Percentiles rank a stretch among this genome's conserved stretches.
Conservation (phyloP, 371 early-diverging fungal genomes). For the Mucor racemosus region DNA sequence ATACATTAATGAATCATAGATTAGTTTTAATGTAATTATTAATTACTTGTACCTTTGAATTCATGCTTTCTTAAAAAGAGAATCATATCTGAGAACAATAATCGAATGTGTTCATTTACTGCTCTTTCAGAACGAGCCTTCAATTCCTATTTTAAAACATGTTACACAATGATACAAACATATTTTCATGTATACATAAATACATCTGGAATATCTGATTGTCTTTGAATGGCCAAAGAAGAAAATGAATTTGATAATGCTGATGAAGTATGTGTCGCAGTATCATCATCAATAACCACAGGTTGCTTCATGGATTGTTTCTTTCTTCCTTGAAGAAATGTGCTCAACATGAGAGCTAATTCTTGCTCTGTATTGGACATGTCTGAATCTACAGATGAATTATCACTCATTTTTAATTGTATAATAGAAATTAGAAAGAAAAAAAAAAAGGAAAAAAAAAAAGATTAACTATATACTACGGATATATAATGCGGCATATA, state of each 20-base stretch:
- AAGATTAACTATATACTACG: too few species aligned
- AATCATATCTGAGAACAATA: constrained; percentile 16
- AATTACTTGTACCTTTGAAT: constrained; percentile 11
- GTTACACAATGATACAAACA: not conserved
- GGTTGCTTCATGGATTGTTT: not conserved
- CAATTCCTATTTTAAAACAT: not conserved
- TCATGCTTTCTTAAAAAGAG: constrained; percentile 10
- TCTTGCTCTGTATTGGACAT: constrained; percentile 3
- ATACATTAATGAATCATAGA: not conserved
- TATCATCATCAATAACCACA: constrained; percentile 53
- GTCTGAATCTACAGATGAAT: constrained; percentile 1
- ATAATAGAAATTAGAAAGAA: not conserved
- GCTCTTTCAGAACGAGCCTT: constrained; percentile 10
- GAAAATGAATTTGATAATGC: constrained; percentile 23
- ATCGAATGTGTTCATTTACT: constrained; percentile 10
- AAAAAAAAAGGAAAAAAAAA: not conserved
- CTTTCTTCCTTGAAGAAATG: constrained; percentile 2
- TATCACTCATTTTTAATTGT: not conserved
- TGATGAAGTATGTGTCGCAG: not conserved
- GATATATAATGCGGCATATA: not conserved
- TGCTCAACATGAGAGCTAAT: not conserved
- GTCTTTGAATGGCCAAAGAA: constrained; percentile 61
- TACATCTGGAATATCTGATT: not conserved
- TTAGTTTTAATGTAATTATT: too few species aligned
- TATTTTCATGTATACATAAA: not conserved